Conservation (phyloP, 2,329 filamentous ascomycete genomes). For the Chalaropsis thielavioides region DNA sequence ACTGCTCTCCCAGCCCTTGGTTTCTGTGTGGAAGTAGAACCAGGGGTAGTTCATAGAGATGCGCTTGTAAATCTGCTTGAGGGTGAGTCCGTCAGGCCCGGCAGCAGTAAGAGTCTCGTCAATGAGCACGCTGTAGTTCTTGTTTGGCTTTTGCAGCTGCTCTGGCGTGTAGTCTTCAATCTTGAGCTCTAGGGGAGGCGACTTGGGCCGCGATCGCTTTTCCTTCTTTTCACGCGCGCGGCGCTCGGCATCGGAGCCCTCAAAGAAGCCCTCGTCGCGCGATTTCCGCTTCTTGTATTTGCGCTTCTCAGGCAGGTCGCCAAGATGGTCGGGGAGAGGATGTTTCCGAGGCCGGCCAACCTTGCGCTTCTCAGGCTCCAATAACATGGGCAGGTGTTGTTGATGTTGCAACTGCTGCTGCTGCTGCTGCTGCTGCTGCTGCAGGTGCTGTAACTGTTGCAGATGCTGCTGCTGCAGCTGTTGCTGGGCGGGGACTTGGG, state of each 20-base stretch:
- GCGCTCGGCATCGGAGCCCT: conserved; percentile 42
- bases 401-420: neutral
- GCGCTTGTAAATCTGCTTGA: conserved; percentile 50
- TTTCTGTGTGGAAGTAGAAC: conserved; percentile 45
- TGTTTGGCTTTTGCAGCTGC: conserved; percentile 45
- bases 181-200: conserved; percentile 42
- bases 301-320: conserved; percentile 44
- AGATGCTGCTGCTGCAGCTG: conserved; percentile 2
- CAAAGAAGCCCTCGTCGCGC: conserved; percentile 34
- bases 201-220: conserved; percentile 40
- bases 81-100: conserved; percentile 38
- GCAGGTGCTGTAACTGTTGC: conserved; percentile 5
- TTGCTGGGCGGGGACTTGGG: conserved; percentile 8
- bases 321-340: conserved; percentile 41
- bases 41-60: conserved; percentile 44
- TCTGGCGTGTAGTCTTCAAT: conserved; percentile 42
- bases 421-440: conserved; percentile 6
- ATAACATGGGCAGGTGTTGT: neutral
- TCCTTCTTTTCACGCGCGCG: conserved; percentile 44
- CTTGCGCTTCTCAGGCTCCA: conserved; percentile 41
- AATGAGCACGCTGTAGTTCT: conserved; percentile 47
- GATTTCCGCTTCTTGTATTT: conserved; percentile 51
- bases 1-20: conserved; percentile 52
- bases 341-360: conserved; percentile 52
- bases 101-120: conserved; percentile 44